Evolutionary conservation across 1,139 yeast species (phyloP), one percentile per base, ranked within the genome.

Genomic region (Magnusiomyces tetraspermus): DNA sequence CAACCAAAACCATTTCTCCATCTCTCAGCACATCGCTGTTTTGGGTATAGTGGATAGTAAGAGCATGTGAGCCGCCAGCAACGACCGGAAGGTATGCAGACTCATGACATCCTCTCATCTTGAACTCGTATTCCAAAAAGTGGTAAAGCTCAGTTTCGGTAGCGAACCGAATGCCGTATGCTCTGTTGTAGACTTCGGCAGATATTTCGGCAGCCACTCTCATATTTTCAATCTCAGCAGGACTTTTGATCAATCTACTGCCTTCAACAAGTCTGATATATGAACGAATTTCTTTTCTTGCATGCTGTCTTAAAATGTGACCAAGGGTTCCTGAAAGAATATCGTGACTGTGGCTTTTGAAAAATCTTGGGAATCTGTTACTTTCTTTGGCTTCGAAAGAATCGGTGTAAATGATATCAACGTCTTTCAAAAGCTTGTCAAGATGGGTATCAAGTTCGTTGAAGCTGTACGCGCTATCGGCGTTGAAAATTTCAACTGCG

Each of bases 61-160:
- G 71, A 0, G 96, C 88, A 65, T 89, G 89, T 24, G 77, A 59
- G 2, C 98, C 98, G 44, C 96, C 85, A 1, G 97, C 99, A 8
- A 94, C 95, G 10, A 94, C 99, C 0, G 99, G 97, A 31, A 90
- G 79, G 64, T 94, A 94, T 0, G 97, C 97, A 46, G 85, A 80
- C 57, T 80, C 80, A 58, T 88, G 95, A 67, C 97, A 89, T 0
- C 98, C 98, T 28, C 90, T 88, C 50, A 79, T 75, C 8, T 85
- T 79, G 67, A 92, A 90, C 61, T 83, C 78, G 66, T 87, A 87
- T 57, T 90, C 96, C 55, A 94, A 71, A 63, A 74, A 89, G n/a
- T 95, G 79, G 23, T 85, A 86, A 49, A 92, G 72, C 1, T 88
- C 80, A 62, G 85, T 79, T 67, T 94, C 99, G 6, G 84, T 79